A percentile compares a stretch with the other conserved stretches of the same genome.
phyloP scores from a whole-genome alignment of 1,139 yeast genomes.

The Petasospora fabianii region DNA sequence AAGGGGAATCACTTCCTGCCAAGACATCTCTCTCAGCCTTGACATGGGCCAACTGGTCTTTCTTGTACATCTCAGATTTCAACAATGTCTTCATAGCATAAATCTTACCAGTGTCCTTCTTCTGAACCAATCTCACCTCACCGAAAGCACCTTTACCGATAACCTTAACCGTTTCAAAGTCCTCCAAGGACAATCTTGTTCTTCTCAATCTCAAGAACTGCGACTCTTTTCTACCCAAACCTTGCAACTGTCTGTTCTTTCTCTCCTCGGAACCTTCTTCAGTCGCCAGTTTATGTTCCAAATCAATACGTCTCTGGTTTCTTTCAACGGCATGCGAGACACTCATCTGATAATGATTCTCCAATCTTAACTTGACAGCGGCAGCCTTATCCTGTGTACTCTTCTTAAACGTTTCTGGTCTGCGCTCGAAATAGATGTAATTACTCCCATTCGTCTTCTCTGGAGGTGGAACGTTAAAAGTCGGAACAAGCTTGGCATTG shows the following conservation, averaged over 20 bases:
- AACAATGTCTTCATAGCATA: conserved; percentile 81
- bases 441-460: conserved; percentile 26
- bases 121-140: conserved; percentile 79
- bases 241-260: conserved; percentile 65
- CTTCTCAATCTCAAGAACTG: conserved; percentile 72
- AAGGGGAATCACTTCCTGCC: conserved; percentile 82
- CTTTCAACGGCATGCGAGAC: conserved; percentile 79
- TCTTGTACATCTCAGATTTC: conserved; percentile 79
- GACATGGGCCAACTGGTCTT: conserved; percentile 80
- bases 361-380: conserved; percentile 65
- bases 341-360: conserved; percentile 71
- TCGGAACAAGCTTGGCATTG: conserved; percentile 14
- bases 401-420: conserved; percentile 71
- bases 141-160: conserved; percentile 89
- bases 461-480: conserved; percentile 11
- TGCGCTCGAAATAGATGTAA: conserved; percentile 78
- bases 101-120: conserved; percentile 75
- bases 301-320: conserved; percentile 70
- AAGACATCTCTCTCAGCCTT: conserved; percentile 83
- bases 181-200: conserved; percentile 70
- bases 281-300: conserved; percentile 62
- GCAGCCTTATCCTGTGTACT: conserved; percentile 70
- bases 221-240: conserved; percentile 72
- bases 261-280: conserved; percentile 74
- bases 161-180: conserved; percentile 74